Percentiles rank a stretch among this genome's conserved stretches.
Evolutionary conservation across 176 grass and related monocot genomes (phyloP).

Genomic region (Bromus sterilis): DNA sequence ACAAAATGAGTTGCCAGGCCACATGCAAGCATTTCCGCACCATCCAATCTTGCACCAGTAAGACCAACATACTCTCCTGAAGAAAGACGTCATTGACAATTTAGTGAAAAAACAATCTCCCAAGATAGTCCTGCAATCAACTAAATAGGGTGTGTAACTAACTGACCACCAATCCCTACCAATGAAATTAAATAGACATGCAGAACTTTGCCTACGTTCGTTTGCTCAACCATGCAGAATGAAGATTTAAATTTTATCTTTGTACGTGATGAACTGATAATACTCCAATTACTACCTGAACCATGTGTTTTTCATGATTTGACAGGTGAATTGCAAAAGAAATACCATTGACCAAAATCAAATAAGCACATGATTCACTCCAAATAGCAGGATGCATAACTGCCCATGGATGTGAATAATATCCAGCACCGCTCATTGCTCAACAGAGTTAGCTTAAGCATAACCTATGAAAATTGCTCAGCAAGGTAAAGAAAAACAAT

Average conservation of each 20-base stretch:
- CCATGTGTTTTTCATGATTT: background rate
- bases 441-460: background rate
- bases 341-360: background rate
- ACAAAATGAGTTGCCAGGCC: slow-evolving; percentile 96
- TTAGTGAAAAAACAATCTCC: slow-evolving; percentile 14
- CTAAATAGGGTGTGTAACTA: background rate
- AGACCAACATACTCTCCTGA: slow-evolving; percentile 95
- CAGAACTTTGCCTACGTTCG: background rate
- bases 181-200: background rate
- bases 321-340: background rate
- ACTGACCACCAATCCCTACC: background rate
- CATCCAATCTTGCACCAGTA: slow-evolving; percentile 82
- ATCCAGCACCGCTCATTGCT: background rate
- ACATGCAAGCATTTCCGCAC: slow-evolving; percentile 84
- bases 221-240: background rate
- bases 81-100: slow-evolving; percentile 24
- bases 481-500: background rate
- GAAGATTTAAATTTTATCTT: background rate
- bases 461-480: background rate
- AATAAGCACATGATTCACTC: background rate
- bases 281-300: background rate
- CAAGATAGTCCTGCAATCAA: background rate
- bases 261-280: background rate
- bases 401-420: background rate
- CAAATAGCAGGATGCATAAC: background rate